Evolutionary conservation across 495 filamentous ascomycete species (phyloP).

Genomic region (Amphirosellinia nigrospora): DNA sequence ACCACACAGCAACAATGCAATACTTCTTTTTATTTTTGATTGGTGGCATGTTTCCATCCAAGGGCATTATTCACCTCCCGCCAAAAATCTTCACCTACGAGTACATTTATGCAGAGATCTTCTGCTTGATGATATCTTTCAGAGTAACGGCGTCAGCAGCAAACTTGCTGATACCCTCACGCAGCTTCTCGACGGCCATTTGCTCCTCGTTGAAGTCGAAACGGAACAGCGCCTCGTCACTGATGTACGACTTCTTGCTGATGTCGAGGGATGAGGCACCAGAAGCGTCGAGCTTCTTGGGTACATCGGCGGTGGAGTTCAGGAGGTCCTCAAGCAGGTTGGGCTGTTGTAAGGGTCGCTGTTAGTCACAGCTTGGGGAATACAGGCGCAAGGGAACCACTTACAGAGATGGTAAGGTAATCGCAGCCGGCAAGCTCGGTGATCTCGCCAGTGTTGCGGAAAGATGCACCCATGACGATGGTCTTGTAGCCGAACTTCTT

Average conservation of each 20-base stretch:
- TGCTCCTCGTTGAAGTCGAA: slow-evolving; percentile 99
- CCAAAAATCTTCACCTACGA: neutral
- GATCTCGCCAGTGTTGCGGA: slow-evolving; percentile 95
- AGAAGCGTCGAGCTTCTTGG: slow-evolving; percentile 87
- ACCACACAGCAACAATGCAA: neutral
- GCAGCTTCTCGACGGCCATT: slow-evolving; percentile 98
- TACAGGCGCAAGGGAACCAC: slow-evolving; percentile 35
- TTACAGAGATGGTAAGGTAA: slow-evolving; percentile 95
- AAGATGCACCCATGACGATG: slow-evolving; percentile 99
- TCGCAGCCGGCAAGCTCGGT: slow-evolving; percentile 97
- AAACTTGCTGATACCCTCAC: slow-evolving; percentile 98
- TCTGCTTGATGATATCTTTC: slow-evolving; percentile 87
- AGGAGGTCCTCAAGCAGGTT: slow-evolving; percentile 91
- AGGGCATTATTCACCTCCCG: neutral
- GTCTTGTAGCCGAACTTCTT: slow-evolving; percentile 99
- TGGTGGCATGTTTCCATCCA: neutral
- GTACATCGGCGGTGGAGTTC: slow-evolving; percentile 77
- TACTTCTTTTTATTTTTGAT: neutral
- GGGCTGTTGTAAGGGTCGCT: slow-evolving; percentile 60
- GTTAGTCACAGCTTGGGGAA: neutral
- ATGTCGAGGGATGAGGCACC: slow-evolving; percentile 72
- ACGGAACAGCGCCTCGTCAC: slow-evolving; percentile 88
- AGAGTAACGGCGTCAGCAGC: slow-evolving; percentile 93
- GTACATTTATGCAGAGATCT: slow-evolving; percentile 61
- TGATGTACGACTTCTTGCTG: slow-evolving; percentile 87